Conservation (phyloP, 2,329 filamentous ascomycete species). For the Fusarium protoensiforme region DNA sequence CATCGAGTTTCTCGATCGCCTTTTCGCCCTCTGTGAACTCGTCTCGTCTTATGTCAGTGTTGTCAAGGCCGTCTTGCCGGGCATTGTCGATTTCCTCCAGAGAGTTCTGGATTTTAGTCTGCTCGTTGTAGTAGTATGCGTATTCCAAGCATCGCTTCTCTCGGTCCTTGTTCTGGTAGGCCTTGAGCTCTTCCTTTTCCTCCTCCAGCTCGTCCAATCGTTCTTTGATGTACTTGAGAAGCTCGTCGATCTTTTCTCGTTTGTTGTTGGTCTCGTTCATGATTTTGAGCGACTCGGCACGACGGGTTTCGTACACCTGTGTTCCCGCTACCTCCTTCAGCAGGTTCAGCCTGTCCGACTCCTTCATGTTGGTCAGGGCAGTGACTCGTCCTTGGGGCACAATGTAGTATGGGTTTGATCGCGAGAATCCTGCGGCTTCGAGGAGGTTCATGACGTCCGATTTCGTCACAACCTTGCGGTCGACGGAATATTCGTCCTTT, state of each 20-base stretch:
- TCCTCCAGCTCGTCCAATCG: slow-evolving; percentile 90
- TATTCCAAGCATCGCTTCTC: slow-evolving; percentile 94
- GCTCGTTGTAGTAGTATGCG: slow-evolving; percentile 91
- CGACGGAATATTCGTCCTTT: slow-evolving; percentile 98
- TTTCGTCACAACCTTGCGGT: slow-evolving; percentile 96
- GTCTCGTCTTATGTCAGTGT: slow-evolving; percentile 82
- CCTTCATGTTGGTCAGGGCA: slow-evolving; percentile 98
- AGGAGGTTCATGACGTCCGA: slow-evolving; percentile 94
- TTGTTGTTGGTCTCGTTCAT: slow-evolving; percentile 98
- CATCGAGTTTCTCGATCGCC: slow-evolving; percentile 79
- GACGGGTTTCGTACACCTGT: slow-evolving; percentile 93
- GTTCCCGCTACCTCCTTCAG: slow-evolving; percentile 99
- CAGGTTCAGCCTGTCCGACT: slow-evolving; percentile 87
- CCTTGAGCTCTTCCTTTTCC: slow-evolving; percentile 94
- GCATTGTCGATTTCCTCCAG: slow-evolving; percentile 86
- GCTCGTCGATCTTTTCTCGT: slow-evolving; percentile 91
- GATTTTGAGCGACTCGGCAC: slow-evolving; percentile 93
- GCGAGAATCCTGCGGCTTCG: slow-evolving; percentile 95
- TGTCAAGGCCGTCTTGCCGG: slow-evolving; percentile 84
- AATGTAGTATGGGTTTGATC: slow-evolving; percentile 98
- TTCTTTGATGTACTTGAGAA: slow-evolving; percentile 91
- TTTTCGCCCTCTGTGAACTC: slow-evolving; percentile 83
- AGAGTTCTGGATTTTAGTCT: slow-evolving; percentile 79
- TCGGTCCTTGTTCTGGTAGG: slow-evolving; percentile 93
- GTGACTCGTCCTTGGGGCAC: slow-evolving; percentile 98